Base-by-base conservation (phyloP, 441 rosid genomes). In the Jatropha multifida region DNA sequence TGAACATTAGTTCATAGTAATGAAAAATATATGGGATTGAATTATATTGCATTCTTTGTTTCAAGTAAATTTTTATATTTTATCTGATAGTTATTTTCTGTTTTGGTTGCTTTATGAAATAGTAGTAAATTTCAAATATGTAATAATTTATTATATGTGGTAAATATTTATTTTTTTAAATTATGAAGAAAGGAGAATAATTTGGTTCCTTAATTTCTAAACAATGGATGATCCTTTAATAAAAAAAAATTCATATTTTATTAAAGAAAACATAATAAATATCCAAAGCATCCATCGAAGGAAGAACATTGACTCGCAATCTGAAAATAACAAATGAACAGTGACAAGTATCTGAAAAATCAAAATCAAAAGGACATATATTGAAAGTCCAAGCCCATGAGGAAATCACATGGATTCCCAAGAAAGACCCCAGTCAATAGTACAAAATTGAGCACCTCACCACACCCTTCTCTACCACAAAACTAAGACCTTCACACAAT, bases 361-460 rank as follows among this genome's bases (percentile, higher is more conserved):
- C 54, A 65, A 66, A 66, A 18, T n/a, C 4, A 41, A 0, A 0
- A 23, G 23, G 23, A 49, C 52, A 48, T 6, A 58, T 11, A 1
- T 15, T 11, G 15, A 38, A 41, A 12, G 14, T 3, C 5, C 18
- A 40, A 14, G 15, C 73, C 81, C 83, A 74, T 41, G 80, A 64
- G 84, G 80, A 81, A 73, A 68, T 72, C 86, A 81, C 88, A 75
- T 80, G 86, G 81, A 74, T 13, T 10, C 10, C 13, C 42, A 40
- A 7, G 13, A n/a, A 52, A 6, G 15, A 20, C 71, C 66, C 49
- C 65, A n/a, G 44, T 67, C 23, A 23, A 23, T 18, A 60, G 4
- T 58, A 4, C 82, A 32, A 75, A 44, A 44, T 23, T 56, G 66
- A 10, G 37, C 26, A 2, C 58, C 40, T 40, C 17, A n/a, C 48